These are phyloP conservation scores for Suhomyces bolitotheri DNA, from an alignment of 1,139 yeast genomes.

Conservation along the genomic window DNA sequence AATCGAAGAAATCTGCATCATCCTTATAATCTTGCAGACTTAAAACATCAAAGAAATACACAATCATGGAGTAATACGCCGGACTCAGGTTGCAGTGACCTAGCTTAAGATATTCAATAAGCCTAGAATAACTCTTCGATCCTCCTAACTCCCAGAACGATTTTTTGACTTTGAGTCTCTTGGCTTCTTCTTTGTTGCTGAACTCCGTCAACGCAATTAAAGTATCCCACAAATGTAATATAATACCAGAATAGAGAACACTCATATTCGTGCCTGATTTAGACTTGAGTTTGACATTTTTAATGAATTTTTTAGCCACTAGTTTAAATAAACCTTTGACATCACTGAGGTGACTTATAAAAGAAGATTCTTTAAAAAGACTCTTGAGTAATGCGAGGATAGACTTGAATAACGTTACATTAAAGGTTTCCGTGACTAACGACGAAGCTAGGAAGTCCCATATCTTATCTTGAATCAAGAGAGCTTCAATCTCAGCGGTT, in stretches of 20 bases:
- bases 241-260: constrained; percentile 40
- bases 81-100: constrained; percentile 58
- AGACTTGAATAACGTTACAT: constrained; percentile 49
- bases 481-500: constrained; percentile 23
- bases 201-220: constrained; percentile 43
- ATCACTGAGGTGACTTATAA: constrained; percentile 19
- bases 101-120: constrained; percentile 46
- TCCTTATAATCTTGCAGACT: constrained; percentile 4
- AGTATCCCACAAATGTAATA: constrained; percentile 52
- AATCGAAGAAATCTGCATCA: constrained; percentile 18
- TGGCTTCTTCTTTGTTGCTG: constrained; percentile 8
- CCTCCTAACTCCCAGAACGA: constrained; percentile 57
- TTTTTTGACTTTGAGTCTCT: constrained; percentile 32
- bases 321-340: constrained; percentile 40
- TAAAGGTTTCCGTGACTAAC: constrained; percentile 29
- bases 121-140: constrained; percentile 37
- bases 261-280: constrained; percentile 29
- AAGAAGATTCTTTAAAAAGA: constrained; percentile 14
- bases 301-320: constrained; percentile 51
- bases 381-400: constrained; percentile 38
- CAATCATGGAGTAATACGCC: constrained; percentile 40
- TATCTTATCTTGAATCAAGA: constrained; percentile 40
- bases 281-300: constrained; percentile 48
- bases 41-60: constrained; percentile 24
- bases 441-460: constrained; percentile 43